A percentile compares a stretch with the other conserved stretches of the same genome.
phyloP scores from a whole-genome alignment of 805 yeast genomes.

The Saccharomycopsis capsularis region DNA sequence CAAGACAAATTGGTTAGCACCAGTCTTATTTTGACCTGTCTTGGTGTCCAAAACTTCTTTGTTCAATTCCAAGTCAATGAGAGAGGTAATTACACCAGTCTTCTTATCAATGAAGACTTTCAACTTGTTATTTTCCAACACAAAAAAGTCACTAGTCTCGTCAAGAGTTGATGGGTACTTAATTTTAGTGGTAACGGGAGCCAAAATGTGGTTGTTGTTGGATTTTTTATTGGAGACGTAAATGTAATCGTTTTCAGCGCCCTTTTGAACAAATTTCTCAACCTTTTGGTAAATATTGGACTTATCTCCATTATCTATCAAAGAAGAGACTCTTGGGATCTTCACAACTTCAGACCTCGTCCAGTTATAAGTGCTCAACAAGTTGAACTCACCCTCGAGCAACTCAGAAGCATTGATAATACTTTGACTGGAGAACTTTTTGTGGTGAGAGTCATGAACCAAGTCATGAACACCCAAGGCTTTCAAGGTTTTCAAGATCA shows the following conservation, averaged over 20 bases:
- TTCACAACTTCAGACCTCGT: slow-evolving; percentile 40
- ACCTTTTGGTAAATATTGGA: slow-evolving; percentile 3
- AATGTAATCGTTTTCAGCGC: slow-evolving; percentile 24
- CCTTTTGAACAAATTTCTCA: slow-evolving; percentile 20
- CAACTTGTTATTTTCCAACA: slow-evolving; percentile 56
- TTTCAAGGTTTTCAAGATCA: slow-evolving; percentile 47
- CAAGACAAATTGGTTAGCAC: slow-evolving; percentile 76
- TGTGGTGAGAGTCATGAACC: slow-evolving; percentile 1
- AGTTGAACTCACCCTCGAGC: slow-evolving; percentile 22
- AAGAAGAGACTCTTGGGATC: slow-evolving; percentile 25
- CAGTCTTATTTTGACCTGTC: slow-evolving; percentile 46
- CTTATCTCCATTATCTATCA: not conserved
- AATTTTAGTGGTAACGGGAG: slow-evolving; percentile 23
- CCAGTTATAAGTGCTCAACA: slow-evolving; percentile 64
- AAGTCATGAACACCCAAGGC: slow-evolving; percentile 30
- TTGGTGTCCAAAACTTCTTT: slow-evolving; percentile 59
- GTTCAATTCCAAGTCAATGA: slow-evolving; percentile 47
- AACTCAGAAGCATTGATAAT: slow-evolving; percentile 1
- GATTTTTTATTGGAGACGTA: slow-evolving; percentile 8
- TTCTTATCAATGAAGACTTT: slow-evolving; percentile 45
- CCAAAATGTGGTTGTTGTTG: slow-evolving; percentile 11
- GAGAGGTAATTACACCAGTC: slow-evolving; percentile 57
- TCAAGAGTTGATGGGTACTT: slow-evolving; percentile 45
- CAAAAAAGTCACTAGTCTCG: slow-evolving; percentile 36
- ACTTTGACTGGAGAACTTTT: not conserved